These are phyloP conservation scores for Leptomonas pyrrhocoris DNA, from an alignment of 208 protist genomes.

Conservation along the genomic window DNA sequence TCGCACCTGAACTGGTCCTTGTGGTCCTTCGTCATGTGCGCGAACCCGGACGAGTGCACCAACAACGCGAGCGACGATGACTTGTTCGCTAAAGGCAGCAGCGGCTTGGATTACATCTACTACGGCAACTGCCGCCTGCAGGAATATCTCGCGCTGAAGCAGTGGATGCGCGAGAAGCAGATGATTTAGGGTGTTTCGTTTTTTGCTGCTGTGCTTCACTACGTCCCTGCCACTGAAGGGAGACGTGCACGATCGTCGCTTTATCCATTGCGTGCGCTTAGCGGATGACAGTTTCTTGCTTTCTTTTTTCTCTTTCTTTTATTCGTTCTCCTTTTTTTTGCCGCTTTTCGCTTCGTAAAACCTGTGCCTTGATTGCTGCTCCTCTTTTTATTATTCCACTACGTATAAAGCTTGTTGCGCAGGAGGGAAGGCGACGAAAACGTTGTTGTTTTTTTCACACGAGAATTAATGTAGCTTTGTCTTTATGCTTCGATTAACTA, in stretches of 20 bases:
- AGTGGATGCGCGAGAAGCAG: conserved; percentile 57
- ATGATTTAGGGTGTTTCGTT: conserved; percentile 32
- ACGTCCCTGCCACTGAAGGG: not conserved
- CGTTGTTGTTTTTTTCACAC: too few species aligned
- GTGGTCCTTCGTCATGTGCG: conserved; percentile 80
- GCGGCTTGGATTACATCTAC: conserved; percentile 80
- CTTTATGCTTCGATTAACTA: too few species aligned
- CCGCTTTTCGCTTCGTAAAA: too few species aligned
- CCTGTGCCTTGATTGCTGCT: too few species aligned
- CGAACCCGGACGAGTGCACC: conserved; percentile 55
- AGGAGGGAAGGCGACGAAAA: too few species aligned
- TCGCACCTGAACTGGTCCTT: conserved; percentile 80
- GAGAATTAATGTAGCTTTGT: too few species aligned
- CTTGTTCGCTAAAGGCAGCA: conserved; percentile 72
- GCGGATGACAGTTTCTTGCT: not conserved
- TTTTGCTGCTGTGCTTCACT: not conserved
- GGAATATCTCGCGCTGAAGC: conserved; percentile 77
- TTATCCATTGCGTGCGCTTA: too few species aligned
- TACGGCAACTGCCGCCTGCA: conserved; percentile 81
- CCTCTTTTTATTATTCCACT: not conserved
- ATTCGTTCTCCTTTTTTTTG: too few species aligned
- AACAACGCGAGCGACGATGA: conserved; percentile 52
- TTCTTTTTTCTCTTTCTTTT: conserved; percentile 4
- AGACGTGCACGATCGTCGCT: too few species aligned
- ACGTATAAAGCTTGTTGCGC: too few species aligned